Percentiles rank a stretch among this genome's conserved stretches.
Evolutionary conservation across 2,329 filamentous ascomycete genomes (phyloP).

Genomic region (Epichloe sp.): DNA sequence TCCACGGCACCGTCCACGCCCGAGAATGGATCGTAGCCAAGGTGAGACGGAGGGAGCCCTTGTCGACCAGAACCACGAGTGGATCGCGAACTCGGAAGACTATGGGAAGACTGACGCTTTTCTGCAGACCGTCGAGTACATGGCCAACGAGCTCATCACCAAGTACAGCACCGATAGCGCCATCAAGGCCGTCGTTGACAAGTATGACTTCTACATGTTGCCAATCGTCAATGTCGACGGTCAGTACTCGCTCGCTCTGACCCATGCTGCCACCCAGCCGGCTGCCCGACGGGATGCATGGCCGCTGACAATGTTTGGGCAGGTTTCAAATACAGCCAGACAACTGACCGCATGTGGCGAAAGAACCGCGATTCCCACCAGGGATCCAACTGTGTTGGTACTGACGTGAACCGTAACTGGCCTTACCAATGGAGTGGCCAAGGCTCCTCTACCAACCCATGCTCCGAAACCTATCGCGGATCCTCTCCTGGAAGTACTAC

Average conservation of each 20-base stretch:
- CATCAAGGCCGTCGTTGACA: slow-evolving; percentile 36
- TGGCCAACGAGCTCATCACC: slow-evolving; percentile 35
- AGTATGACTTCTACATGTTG: slow-evolving; percentile 54
- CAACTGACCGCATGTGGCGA: slow-evolving; percentile 44
- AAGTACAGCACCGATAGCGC: slow-evolving; percentile 27
- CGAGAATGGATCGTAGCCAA: slow-evolving; percentile 48
- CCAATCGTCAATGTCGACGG: slow-evolving; percentile 50
- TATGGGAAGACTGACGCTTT: neutral
- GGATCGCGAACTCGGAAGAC: too few relatives aligned
- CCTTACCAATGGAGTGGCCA: slow-evolving; percentile 43
- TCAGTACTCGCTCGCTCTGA: slow-evolving; percentile 13
- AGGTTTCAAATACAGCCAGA: slow-evolving; percentile 48
- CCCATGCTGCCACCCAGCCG: too few relatives aligned
- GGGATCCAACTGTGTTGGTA: slow-evolving; percentile 32
- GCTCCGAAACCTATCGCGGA: slow-evolving; percentile 36
- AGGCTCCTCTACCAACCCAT: slow-evolving; percentile 38
- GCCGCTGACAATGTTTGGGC: slow-evolving; percentile 30
- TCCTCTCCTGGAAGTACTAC: slow-evolving; percentile 29
- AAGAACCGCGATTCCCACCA: slow-evolving; percentile 39
- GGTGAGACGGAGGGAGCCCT: slow-evolving; percentile 16
- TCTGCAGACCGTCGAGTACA: slow-evolving; percentile 31
- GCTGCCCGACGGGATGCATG: too few relatives aligned
- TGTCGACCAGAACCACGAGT: too few relatives aligned
- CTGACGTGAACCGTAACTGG: slow-evolving; percentile 50
- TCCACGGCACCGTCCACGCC: slow-evolving; percentile 46